Evolutionary conservation across 352 stramenopile genomes (phyloP), one percentile per base, ranked within the genome.

Genomic region (Globisporangium polare): DNA sequence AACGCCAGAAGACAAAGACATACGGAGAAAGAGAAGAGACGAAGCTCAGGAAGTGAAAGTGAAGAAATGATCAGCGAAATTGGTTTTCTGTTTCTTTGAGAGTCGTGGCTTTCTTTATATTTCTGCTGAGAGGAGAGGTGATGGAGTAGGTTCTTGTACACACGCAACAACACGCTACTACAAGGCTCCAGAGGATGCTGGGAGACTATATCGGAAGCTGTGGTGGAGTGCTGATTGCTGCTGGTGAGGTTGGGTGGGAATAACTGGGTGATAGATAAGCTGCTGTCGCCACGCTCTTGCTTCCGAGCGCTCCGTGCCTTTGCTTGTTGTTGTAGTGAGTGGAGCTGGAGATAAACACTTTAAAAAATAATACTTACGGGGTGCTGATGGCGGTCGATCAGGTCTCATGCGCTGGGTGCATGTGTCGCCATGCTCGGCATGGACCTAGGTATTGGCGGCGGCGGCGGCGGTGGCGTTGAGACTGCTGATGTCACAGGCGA

Each of bases 361-460:
- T 56, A 56, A 56, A 42, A 55, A 55, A 55, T 55, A 56, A 56
- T 43, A 56, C 29, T 56, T 56, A 29, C 29, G 35, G 29, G 47
- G 29, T 33, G 29, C 35, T 50, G 4, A 3, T 13, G 47, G 26
- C 13, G 26, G 15, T 45, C 39, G 39, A 17, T 33, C 29, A 33
- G 5, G 39, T 6, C 10, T 56, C 41, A 60, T 52, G 54, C 54
- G 26, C 39, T 60, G 10, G 54, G 54, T 18, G 54, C 54, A 26
- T 43, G 43, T 13, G 43, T 27, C 43, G 20, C 43, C n/a, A 50
- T 42, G 9, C 9, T 41, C 18, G 50, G 22, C 50, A 39, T 35
- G 15, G 27, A 24, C 17, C 26, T 24, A 41, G 50, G 50, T 31
- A 41, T 60, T 52, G 53, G 35, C 17, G 39, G 54, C 39, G 54